These are phyloP conservation scores for Trichoderma citrinoviride DNA, from an alignment of 2,329 filamentous ascomycete genomes.

Conservation along the genomic window DNA sequence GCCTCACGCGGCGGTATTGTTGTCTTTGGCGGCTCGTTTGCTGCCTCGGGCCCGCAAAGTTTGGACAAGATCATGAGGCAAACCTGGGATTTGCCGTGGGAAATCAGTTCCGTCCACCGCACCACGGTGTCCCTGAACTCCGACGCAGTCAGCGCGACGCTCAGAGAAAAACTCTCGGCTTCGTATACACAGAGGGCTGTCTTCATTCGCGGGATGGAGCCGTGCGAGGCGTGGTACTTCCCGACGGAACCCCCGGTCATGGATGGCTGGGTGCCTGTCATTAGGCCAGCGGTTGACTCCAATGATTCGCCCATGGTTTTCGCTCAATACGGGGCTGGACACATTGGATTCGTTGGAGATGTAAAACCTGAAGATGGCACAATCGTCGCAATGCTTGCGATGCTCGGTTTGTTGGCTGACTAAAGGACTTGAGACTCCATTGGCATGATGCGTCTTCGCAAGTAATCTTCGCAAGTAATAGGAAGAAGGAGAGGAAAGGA, in stretches of 20 bases:
- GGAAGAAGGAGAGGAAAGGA: background rate
- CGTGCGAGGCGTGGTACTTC: constrained; percentile 29
- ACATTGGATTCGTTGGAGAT: constrained; percentile 34
- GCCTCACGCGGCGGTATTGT: constrained; percentile 11
- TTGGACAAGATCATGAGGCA: background rate
- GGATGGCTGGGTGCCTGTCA: constrained; percentile 15
- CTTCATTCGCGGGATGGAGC: constrained; percentile 28
- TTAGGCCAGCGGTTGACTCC: background rate
- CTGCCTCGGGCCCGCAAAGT: background rate
- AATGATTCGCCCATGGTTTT: constrained; percentile 28
- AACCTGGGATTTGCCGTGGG: constrained; percentile 27
- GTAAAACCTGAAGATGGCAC: constrained; percentile 30
- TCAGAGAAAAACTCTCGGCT: constrained; percentile 22
- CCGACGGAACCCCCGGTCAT: constrained; percentile 11
- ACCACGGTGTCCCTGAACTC: constrained; percentile 28
- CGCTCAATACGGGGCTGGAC: constrained; percentile 30
- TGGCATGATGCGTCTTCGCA: background rate
- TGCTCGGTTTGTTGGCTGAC: constrained; percentile 28
- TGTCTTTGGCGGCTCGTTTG: constrained; percentile 15
- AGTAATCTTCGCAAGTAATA: background rate
- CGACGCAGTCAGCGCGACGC: constrained; percentile 20
- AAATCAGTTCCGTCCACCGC: constrained; percentile 25
- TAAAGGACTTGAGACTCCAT: background rate
- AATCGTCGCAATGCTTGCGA: constrained; percentile 30
- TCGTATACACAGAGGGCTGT: constrained; percentile 32